Evolutionary conservation across 2,329 filamentous ascomycete genomes (phyloP).

Genomic region (Capronia americana): DNA sequence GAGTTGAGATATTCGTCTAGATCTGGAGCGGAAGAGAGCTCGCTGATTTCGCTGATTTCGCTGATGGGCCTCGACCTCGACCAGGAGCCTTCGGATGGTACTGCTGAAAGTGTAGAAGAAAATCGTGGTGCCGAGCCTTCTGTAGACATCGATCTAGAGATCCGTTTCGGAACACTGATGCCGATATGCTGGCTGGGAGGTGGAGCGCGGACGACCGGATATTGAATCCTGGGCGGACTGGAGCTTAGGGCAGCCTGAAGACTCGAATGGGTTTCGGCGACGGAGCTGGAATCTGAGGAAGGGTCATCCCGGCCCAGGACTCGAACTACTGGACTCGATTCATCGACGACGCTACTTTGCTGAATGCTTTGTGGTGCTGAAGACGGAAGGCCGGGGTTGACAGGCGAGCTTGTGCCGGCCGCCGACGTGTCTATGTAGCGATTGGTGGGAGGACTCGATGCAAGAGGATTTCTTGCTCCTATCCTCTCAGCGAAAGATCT

Average conservation of each 20-base stretch:
- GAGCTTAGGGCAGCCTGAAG: slow-evolving; percentile 47
- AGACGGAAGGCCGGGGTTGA: slow-evolving; percentile 25
- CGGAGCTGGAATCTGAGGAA: slow-evolving; percentile 32
- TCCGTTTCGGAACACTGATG: slow-evolving; percentile 40
- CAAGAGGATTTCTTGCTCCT: slow-evolving; percentile 30
- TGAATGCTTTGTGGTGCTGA: slow-evolving; percentile 30
- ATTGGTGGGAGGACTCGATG: slow-evolving; percentile 49
- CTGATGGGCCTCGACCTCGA: slow-evolving; percentile 43
- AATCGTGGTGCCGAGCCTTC: slow-evolving; percentile 47
- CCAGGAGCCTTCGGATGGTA: slow-evolving; percentile 50
- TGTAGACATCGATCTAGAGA: slow-evolving; percentile 43
- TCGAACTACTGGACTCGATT: slow-evolving; percentile 37
- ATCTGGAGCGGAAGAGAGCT: slow-evolving; percentile 30
- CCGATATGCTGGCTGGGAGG: slow-evolving; percentile 52
- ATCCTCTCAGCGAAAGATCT: slow-evolving; percentile 27
- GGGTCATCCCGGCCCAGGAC: slow-evolving; percentile 26
- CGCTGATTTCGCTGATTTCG: slow-evolving; percentile 12
- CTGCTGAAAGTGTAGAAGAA: slow-evolving; percentile 53
- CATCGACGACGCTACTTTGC: slow-evolving; percentile 23
- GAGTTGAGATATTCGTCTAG: slow-evolving; percentile 34
- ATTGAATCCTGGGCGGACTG: slow-evolving; percentile 40
- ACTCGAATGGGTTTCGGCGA: slow-evolving; percentile 43
- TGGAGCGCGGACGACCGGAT: slow-evolving; percentile 43
- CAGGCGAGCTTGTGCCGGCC: slow-evolving; percentile 27
- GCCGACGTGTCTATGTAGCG: slow-evolving; percentile 46